A percentile compares a stretch with the other conserved stretches of the same genome.
These are phyloP conservation scores for Hypericum perforatum DNA, from an alignment of 345 rosid genomes.

Conservation along the genomic window DNA sequence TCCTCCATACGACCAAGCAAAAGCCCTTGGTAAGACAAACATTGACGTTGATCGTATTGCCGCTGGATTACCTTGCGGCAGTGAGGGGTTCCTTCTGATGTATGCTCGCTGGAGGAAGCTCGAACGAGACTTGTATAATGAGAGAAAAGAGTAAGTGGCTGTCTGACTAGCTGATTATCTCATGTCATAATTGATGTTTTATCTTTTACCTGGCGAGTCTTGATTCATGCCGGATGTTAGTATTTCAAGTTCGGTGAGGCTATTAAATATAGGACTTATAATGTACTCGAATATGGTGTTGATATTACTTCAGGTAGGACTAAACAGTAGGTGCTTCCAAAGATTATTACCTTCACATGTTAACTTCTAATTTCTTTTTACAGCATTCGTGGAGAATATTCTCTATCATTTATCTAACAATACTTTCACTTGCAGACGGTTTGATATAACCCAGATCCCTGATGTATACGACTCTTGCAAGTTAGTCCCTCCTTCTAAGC, in stretches of 20 bases:
- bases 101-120: conserved; percentile 99
- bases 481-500: conserved; percentile 42
- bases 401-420: background rate
- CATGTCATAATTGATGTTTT: no score
- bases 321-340: no score
- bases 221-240: no score
- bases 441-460: conserved; percentile 95
- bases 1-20: conserved; percentile 96
- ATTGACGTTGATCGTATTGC: conserved; percentile 96
- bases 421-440: conserved; percentile 55
- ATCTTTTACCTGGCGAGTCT: no score
- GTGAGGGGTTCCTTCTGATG: conserved; percentile 98
- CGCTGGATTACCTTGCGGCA: conserved; percentile 98
- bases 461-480: conserved; percentile 99
- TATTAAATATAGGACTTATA: no score
- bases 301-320: no score
- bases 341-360: no score
- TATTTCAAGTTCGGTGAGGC: no score
- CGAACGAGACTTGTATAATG: conserved; percentile 92
- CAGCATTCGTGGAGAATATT: no score
- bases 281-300: no score
- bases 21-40: conserved; percentile 94
- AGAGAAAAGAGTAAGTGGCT: conserved; percentile 74
- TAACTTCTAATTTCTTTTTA: no score
- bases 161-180: background rate